These are phyloP conservation scores for Aspergillus ochraceus DNA, from an alignment of 2,329 filamentous ascomycete genomes.

Conservation along the genomic window DNA sequence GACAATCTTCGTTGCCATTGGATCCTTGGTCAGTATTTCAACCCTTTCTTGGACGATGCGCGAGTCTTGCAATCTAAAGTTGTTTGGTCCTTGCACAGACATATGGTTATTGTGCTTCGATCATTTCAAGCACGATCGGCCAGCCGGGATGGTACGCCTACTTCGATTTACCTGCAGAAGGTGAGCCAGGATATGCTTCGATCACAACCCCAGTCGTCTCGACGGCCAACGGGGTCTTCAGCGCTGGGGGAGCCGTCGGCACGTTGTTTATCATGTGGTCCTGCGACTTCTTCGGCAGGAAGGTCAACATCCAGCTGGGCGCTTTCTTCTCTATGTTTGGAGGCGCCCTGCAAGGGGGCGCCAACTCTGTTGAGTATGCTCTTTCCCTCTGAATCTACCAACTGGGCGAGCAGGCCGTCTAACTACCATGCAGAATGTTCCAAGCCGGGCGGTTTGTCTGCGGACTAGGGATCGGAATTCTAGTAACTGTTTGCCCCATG, in stretches of 20 bases:
- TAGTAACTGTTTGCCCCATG: slow-evolving; percentile 48
- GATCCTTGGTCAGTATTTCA: slow-evolving; percentile 37
- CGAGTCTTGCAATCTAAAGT: slow-evolving; percentile 1
- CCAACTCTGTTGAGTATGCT: slow-evolving; percentile 44
- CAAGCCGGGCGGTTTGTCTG: slow-evolving; percentile 46
- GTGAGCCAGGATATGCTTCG: slow-evolving; percentile 47
- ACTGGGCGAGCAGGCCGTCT: not conserved
- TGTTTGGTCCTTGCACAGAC: slow-evolving; percentile 34
- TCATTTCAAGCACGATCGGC: slow-evolving; percentile 54
- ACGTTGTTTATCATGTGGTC: slow-evolving; percentile 54
- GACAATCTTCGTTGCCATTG: slow-evolving; percentile 40
- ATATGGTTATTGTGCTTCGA: slow-evolving; percentile 53
- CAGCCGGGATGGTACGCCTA: slow-evolving; percentile 54
- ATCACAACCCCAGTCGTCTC: slow-evolving; percentile 50
- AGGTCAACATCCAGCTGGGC: slow-evolving; percentile 50
- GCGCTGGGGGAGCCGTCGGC: slow-evolving; percentile 50
- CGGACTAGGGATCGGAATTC: slow-evolving; percentile 44
- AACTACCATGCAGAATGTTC: slow-evolving; percentile 39
- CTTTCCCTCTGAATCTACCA: not conserved
- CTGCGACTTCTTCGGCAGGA: slow-evolving; percentile 45
- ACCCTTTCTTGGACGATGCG: not conserved
- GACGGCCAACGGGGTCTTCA: slow-evolving; percentile 52
- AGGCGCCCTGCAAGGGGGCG: slow-evolving; percentile 49
- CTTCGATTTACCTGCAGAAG: slow-evolving; percentile 48
- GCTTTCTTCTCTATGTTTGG: slow-evolving; percentile 47